Base-by-base conservation (phyloP, 1,284 basidiomycete genomes). In the Ustilago bromivora region DNA sequence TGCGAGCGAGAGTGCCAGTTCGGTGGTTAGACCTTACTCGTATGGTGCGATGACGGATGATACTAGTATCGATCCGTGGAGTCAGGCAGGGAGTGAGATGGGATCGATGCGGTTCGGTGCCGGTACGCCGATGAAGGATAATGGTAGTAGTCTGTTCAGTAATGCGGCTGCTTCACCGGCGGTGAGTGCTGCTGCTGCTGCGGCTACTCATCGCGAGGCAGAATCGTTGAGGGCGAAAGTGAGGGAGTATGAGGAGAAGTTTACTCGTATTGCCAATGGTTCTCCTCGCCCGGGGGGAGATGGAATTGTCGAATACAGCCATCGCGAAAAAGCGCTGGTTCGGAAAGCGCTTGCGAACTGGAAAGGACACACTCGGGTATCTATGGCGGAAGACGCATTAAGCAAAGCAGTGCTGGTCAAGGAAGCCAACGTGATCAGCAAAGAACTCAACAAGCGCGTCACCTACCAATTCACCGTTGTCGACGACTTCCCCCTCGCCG, bases 391-490 rank as follows among this genome's bases (percentile, higher is more conserved):
- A 87, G 81, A 91, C 54, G 90, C 96, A 10, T 88, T 99, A 53
- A 92, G 92, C 7, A 92, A 92, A 83, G 96, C 96, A 5, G 92
- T 95, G 0, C 87, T 93, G 60, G 88, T 99, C 49, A 96, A 96
- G 86, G 96, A 99, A 87, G 96, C 95, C 10, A 98, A 98, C 85
- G 90, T 85, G 47, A 81, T 85, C 61, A 77, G 82, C 70, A 66
- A 66, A 43, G 73, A 81, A 85, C 90, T 97, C 51, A 89, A 90
- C 38, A 95, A 96, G 85, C 90, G 92, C 52, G 93, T 96, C 47
- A 90, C 91, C 9, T 98, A 96, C 87, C 98, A 99, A 87, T 96
- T 97, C 83, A 92, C 92, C 4, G 91, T 97, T 55, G 91, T 94
- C 31, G 92, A 95, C 57, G 93, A 93, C 53, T 93, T 92, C 23